Percentiles rank a stretch among this genome's conserved stretches.
These are phyloP conservation scores for Wickerhamomyces rabaulensis DNA, from an alignment of 805 yeast genomes.

Conservation along the genomic window DNA sequence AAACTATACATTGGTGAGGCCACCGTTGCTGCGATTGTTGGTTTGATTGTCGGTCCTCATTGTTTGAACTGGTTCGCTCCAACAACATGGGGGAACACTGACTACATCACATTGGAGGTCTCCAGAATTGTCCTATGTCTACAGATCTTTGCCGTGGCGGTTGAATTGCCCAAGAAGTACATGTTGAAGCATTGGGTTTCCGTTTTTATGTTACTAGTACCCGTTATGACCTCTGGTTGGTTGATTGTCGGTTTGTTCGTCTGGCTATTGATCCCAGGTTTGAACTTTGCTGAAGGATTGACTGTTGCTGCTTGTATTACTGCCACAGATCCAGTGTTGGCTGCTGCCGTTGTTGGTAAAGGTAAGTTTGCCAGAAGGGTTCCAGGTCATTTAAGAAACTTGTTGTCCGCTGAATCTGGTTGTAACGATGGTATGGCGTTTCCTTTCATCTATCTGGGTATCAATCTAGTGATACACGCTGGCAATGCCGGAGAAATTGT, in stretches of 20 bases:
- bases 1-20: conserved; percentile 87
- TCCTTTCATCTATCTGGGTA: conserved; percentile 74
- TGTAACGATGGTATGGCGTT: conserved; percentile 96
- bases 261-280: conserved; percentile 70
- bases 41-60: conserved; percentile 85
- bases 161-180: conserved; percentile 85
- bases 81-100: conserved; percentile 78
- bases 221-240: conserved; percentile 93
- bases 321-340: conserved; percentile 92
- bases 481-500: conserved; percentile 65
- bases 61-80: conserved; percentile 83
- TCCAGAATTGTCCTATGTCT: conserved; percentile 78
- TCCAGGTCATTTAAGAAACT: conserved; percentile 85
- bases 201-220: conserved; percentile 66
- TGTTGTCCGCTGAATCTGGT: conserved; percentile 81
- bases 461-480: conserved; percentile 60
- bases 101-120: conserved; percentile 75
- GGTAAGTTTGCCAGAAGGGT: conserved; percentile 88
- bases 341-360: conserved; percentile 93
- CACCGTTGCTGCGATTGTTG: conserved; percentile 79
- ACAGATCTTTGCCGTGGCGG: conserved; percentile 92
- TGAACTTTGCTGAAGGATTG: conserved; percentile 66
- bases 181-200: conserved; percentile 82
- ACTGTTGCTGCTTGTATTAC: conserved; percentile 84
- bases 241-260: conserved; percentile 72